Conservation (phyloP, 2,329 filamentous ascomycete genomes). For the Amauroascus verrucosus region DNA sequence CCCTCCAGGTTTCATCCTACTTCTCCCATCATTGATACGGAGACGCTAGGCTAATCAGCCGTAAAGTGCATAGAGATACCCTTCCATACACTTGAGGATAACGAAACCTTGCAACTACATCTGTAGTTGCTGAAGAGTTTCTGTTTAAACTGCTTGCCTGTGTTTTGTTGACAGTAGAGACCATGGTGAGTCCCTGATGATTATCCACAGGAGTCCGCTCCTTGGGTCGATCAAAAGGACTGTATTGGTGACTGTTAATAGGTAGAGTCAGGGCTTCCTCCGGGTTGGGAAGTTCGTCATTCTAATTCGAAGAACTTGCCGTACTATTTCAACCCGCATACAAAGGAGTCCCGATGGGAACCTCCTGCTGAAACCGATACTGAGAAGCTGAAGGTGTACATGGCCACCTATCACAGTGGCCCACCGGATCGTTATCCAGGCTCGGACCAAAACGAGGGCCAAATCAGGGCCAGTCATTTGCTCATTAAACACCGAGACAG, state of each 20-base stretch:
- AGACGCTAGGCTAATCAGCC: too few species aligned
- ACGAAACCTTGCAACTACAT: not conserved
- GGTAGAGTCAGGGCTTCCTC: slow-evolving; percentile 69
- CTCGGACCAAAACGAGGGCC: slow-evolving; percentile 51
- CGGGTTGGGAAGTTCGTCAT: slow-evolving; percentile 90
- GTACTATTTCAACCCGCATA: slow-evolving; percentile 89
- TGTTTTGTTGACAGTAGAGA: slow-evolving; percentile 1
- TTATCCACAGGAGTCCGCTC: not conserved
- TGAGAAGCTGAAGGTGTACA: slow-evolving; percentile 86
- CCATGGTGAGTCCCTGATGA: slow-evolving; percentile 10
- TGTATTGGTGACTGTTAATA: slow-evolving; percentile 24
- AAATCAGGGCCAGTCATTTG: slow-evolving; percentile 87
- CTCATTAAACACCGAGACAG: slow-evolving; percentile 89
- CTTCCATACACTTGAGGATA: not conserved
- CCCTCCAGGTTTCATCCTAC: too few species aligned
- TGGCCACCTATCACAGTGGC: slow-evolving; percentile 73
- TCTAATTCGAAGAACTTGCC: slow-evolving; percentile 97
- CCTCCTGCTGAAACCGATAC: slow-evolving; percentile 79
- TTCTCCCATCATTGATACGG: too few species aligned
- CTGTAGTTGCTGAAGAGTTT: not conserved
- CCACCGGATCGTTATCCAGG: slow-evolving; percentile 25
- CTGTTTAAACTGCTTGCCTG: not conserved
- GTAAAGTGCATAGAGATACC: not conserved
- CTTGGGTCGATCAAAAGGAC: not conserved
- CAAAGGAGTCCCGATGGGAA: slow-evolving; percentile 91